These are phyloP conservation scores for Conticribra weissflogii DNA, from an alignment of 108 stramenopile species.

Conservation along the genomic window DNA sequence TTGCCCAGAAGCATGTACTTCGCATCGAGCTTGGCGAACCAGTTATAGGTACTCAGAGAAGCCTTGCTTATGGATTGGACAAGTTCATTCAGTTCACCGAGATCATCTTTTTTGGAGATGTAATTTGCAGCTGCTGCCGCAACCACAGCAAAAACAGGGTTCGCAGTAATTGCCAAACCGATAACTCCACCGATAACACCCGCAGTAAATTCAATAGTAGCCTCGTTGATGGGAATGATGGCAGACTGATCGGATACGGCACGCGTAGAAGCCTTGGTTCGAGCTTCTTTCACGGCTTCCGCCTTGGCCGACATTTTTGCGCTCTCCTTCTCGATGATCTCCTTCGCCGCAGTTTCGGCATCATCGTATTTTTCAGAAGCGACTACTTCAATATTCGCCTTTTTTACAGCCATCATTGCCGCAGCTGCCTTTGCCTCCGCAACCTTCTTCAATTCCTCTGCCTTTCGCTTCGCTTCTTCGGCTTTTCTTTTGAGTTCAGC, in stretches of 20 bases:
- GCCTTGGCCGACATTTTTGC: slow-evolving; percentile 13
- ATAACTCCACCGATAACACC: slow-evolving; percentile 41
- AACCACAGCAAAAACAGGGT: slow-evolving; percentile 38
- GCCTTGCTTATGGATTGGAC: slow-evolving; percentile 43
- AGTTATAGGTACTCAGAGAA: slow-evolving; percentile 45
- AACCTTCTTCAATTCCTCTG: slow-evolving; percentile 38
- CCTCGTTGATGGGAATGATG: slow-evolving; percentile 52
- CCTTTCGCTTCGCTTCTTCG: slow-evolving; percentile 47
- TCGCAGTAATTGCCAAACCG: slow-evolving; percentile 35
- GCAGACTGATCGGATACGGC: slow-evolving; percentile 8
- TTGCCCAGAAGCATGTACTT: slow-evolving; percentile 48
- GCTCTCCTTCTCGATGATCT: slow-evolving; percentile 8
- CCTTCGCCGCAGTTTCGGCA: slow-evolving; percentile 1
- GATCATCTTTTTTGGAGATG: slow-evolving; percentile 49
- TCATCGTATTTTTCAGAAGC: slow-evolving; percentile 7
- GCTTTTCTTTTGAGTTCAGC: slow-evolving; percentile 32
- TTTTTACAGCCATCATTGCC: slow-evolving; percentile 44
- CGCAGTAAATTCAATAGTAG: slow-evolving; percentile 51
- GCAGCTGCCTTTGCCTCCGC: slow-evolving; percentile 42
- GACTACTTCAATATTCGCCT: slow-evolving; percentile 19
- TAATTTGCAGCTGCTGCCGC: slow-evolving; percentile 52
- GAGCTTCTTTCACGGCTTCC: slow-evolving; percentile 16
- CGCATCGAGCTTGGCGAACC: slow-evolving; percentile 48
- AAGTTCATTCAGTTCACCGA: slow-evolving; percentile 49
- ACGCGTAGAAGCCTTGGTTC: slow-evolving; percentile 16